Conservation (phyloP, 805 yeast species). For the Zygosaccharomyces lentus region DNA sequence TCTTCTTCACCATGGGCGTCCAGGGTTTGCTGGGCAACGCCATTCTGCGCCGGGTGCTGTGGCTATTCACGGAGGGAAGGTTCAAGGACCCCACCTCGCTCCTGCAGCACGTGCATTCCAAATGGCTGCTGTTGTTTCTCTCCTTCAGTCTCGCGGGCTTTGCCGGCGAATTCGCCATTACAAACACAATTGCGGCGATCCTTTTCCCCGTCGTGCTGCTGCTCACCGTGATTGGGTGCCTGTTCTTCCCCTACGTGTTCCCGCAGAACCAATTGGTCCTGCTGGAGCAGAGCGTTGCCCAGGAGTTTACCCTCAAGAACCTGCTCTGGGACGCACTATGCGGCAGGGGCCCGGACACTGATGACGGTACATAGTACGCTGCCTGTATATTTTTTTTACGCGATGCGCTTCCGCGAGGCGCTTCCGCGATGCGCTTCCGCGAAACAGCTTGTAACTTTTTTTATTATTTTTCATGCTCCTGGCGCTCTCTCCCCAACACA, state of each 20-base stretch:
- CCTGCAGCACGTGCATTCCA: constrained; percentile 32
- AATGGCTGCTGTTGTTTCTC: constrained; percentile 49
- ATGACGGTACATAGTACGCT: not conserved
- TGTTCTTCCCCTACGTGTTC: constrained; percentile 59
- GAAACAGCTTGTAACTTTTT: not conserved
- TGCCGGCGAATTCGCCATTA: constrained; percentile 77
- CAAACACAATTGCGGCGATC: constrained; percentile 84
- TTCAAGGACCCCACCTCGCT: constrained; percentile 34
- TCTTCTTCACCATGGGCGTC: constrained; percentile 90
- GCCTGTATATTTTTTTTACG: not conserved
- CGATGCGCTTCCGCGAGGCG: not conserved
- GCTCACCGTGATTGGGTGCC: constrained; percentile 57
- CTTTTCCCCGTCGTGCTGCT: constrained; percentile 88
- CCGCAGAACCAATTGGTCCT: constrained; percentile 53
- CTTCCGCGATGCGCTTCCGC: no score
- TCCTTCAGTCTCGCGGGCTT: constrained; percentile 60
- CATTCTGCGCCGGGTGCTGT: constrained; percentile 58
- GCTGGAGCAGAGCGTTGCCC: constrained; percentile 65
- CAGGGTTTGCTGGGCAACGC: constrained; percentile 68
- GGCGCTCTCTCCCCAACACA: not conserved
- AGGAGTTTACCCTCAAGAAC: constrained; percentile 50
- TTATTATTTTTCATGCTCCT: not conserved
- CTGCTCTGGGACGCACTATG: constrained; percentile 29
- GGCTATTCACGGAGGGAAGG: constrained; percentile 54
- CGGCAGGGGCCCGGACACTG: not conserved